These are phyloP conservation scores for Speleostelium caveatum DNA, from an alignment of 78 protist genomes.

Conservation along the genomic window DNA sequence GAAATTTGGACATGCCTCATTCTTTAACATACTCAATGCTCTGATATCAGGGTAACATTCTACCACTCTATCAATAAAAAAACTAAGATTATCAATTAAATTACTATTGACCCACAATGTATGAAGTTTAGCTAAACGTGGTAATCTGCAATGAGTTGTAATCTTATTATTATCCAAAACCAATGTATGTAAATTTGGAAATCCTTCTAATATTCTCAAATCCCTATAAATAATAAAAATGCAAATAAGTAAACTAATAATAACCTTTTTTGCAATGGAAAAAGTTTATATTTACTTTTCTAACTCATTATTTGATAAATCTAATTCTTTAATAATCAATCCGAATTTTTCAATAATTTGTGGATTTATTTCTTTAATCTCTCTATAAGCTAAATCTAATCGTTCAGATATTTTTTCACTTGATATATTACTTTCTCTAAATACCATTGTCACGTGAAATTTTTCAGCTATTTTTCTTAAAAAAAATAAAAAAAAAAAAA, in stretches of 20 bases:
- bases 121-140: constrained; percentile 1
- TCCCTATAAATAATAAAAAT: constrained; percentile 1
- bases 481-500: no score
- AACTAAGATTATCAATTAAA: constrained; percentile 32
- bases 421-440: background rate
- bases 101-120: constrained; percentile 76
- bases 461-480: background rate
- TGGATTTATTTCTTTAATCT: constrained; percentile 55
- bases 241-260: background rate
- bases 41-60: constrained; percentile 16
- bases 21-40: constrained; percentile 68
- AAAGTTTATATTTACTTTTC: constrained; percentile 16
- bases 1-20: constrained; percentile 85
- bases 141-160: constrained; percentile 39
- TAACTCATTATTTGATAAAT: constrained; percentile 46
- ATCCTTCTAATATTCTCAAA: constrained; percentile 54
- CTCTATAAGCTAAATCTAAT: constrained; percentile 61
- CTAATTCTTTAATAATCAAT: constrained; percentile 22
- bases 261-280: no score
- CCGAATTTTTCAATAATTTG: constrained; percentile 48
- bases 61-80: constrained; percentile 34
- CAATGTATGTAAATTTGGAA: constrained; percentile 45
- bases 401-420: constrained; percentile 12
- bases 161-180: constrained; percentile 68
- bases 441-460: background rate